Evolutionary conservation across 2,329 filamentous ascomycete genomes (phyloP), one percentile per base, ranked within the genome.

Genomic region (Sclerotinia sclerotiorum): DNA sequence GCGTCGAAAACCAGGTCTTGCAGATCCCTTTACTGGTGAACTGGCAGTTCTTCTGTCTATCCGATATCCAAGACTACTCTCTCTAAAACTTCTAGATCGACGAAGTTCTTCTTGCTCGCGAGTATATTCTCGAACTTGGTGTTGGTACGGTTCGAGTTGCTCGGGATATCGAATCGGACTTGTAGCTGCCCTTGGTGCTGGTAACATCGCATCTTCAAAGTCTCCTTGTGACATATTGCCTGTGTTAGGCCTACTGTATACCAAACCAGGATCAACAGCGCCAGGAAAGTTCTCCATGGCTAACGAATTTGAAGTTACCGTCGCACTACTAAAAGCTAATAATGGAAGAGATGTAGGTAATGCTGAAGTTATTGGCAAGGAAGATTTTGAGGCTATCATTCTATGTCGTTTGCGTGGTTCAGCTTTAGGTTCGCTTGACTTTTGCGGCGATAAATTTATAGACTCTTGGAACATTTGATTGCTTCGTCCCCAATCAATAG

Each of bases 181-280:
- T 21, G 75, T 76, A 27, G 70, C 71, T 29, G 76, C 74, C 21
- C 75, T 73, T 32, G 71, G 55, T 27, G 72, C 69, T 42, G 75
- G 75, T n/a, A 74, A 32, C n/a, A 69, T 49, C 44, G 72, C 69
- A 61, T 76, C 73, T 48, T 72, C 72, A 65, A 75, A 74, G 32
- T 63, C 72, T 29, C 46, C 46, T 19, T 72, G 73, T 32, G 70
- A 46, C 69, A 70, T 69, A 27, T 62, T 72, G 3, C 70, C 58
- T 32, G 67, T 68, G 62, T 70, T 71, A n/a, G 69, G 70, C 75
- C 82, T 81, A 70, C 83, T 84, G 74, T 87, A 85, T 10, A 89
- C 78, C 21, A 89, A 79, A 10, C 85, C 87, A 1, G 87, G 87
- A 72, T 89, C 81, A 7, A 89, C 86, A n/a, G 81, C 84, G 10